Conservation (phyloP, 352 stramenopile species). For the Globisporangium cederbergense region DNA sequence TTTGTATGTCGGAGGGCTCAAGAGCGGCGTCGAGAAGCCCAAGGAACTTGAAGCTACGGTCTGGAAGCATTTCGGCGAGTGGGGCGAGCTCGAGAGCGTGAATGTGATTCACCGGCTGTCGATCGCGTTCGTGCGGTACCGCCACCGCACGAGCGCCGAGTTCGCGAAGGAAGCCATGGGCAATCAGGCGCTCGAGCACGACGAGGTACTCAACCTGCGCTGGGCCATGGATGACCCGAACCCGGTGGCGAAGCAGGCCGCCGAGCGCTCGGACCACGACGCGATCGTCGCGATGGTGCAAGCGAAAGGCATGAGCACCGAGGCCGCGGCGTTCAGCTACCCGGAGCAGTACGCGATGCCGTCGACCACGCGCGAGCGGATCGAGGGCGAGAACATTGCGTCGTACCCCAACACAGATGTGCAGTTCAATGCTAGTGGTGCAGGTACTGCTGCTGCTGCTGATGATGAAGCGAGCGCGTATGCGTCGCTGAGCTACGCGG, state of each 20-base stretch:
- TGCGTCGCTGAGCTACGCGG: slow-evolving; percentile 58
- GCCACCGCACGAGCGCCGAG: slow-evolving; percentile 73
- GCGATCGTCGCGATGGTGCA: slow-evolving; percentile 86
- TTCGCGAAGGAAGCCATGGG: slow-evolving; percentile 89
- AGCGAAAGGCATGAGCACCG: slow-evolving; percentile 53
- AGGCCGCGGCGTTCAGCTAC: slow-evolving; percentile 72
- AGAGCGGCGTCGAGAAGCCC: slow-evolving; percentile 42
- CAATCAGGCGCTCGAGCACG: slow-evolving; percentile 84
- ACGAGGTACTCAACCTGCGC: slow-evolving; percentile 90
- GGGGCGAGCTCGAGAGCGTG: slow-evolving; percentile 92
- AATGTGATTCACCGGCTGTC: slow-evolving; percentile 92
- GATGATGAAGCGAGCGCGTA: slow-evolving; percentile 30
- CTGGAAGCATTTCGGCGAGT: slow-evolving; percentile 90
- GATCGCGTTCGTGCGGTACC: slow-evolving; percentile 89
- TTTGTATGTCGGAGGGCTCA: slow-evolving; percentile 88
- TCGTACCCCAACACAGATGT: slow-evolving; percentile 73
- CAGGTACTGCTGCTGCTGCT: background rate
- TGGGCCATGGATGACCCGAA: slow-evolving; percentile 95
- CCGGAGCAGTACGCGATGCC: slow-evolving; percentile 77
- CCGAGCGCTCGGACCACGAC: slow-evolving; percentile 83
- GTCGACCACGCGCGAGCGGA: slow-evolving; percentile 59
- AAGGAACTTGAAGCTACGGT: slow-evolving; percentile 67
- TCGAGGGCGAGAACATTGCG: slow-evolving; percentile 55
- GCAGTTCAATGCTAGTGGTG: slow-evolving; percentile 32
- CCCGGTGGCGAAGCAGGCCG: slow-evolving; percentile 88